Conservation (phyloP, 208 protist genomes). For the Phytomonas sp. region DNA sequence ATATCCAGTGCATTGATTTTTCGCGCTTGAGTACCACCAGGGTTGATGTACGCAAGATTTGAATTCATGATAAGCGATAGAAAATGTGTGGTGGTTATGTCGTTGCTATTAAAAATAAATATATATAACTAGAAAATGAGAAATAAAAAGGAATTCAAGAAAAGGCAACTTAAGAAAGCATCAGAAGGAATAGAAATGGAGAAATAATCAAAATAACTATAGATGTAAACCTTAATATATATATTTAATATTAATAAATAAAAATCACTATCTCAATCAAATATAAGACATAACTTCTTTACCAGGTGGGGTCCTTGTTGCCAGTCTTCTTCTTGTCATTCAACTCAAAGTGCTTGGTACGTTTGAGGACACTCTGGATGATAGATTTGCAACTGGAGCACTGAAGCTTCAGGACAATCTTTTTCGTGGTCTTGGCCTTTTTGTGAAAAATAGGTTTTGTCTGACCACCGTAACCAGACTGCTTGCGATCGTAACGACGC, state of each 20-base stretch:
- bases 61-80: constrained; percentile 26
- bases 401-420: constrained; percentile 98
- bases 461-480: constrained; percentile 99
- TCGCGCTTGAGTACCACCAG: constrained; percentile 71
- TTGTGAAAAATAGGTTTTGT: constrained; percentile 99
- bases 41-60: constrained; percentile 88
- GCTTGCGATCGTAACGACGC: constrained; percentile 99
- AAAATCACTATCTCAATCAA: constrained; percentile 14
- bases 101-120: constrained; percentile 3
- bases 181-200: neutral
- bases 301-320: constrained; percentile 91
- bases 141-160: constrained; percentile 12
- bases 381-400: constrained; percentile 96
- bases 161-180: constrained; percentile 8
- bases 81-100: neutral
- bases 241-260: constrained; percentile 13
- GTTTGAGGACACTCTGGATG: constrained; percentile 92
- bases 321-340: constrained; percentile 91
- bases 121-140: constrained; percentile 1
- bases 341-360: constrained; percentile 98
- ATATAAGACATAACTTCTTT: constrained; percentile 20
- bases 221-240: neutral
- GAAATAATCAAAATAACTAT: constrained; percentile 3
- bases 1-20: constrained; percentile 92
- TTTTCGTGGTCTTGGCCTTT: constrained; percentile 99